phyloP scores from a whole-genome alignment of 805 yeast species.

The Hanseniaspora singularis region DNA sequence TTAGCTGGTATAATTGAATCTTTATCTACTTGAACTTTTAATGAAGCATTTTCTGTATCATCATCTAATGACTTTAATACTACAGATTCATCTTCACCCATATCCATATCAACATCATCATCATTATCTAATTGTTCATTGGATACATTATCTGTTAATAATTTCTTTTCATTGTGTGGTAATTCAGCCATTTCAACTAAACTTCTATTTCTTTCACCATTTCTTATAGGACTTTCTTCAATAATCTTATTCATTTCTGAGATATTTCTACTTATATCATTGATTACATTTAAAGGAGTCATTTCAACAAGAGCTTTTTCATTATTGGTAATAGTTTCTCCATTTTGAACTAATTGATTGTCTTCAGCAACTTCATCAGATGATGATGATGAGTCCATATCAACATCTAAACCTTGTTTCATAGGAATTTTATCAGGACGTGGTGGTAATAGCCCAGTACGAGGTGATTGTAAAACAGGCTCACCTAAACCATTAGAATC shows the following conservation, averaged over 20 bases:
- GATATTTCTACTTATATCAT: conserved; percentile 25
- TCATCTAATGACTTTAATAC: conserved; percentile 16
- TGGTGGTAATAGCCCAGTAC: conserved; percentile 25
- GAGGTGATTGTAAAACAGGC: conserved; percentile 20
- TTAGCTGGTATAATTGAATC: background rate
- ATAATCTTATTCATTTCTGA: no score
- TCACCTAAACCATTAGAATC: conserved; percentile 9
- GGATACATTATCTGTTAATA: no score
- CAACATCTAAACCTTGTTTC: conserved; percentile 23
- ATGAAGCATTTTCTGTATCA: conserved; percentile 11
- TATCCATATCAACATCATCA: conserved; percentile 17
- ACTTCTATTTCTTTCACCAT: conserved; percentile 16
- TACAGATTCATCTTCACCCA: conserved; percentile 16
- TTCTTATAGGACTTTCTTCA: conserved; percentile 19
- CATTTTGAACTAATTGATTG: conserved; percentile 18
- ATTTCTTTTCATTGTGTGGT: no score
- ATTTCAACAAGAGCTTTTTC: conserved; percentile 20
- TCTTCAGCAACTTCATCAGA: conserved; percentile 19
- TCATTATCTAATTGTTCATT: no score
- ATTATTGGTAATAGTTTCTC: conserved; percentile 11
- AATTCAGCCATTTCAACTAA: conserved; percentile 25
- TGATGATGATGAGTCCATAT: conserved; percentile 17
- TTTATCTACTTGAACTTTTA: background rate
- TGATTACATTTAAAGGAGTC: conserved; percentile 28
- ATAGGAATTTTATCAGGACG: conserved; percentile 28